Conservation (phyloP, 2,329 filamentous ascomycete genomes). For the Dactylella cylindrospora region DNA sequence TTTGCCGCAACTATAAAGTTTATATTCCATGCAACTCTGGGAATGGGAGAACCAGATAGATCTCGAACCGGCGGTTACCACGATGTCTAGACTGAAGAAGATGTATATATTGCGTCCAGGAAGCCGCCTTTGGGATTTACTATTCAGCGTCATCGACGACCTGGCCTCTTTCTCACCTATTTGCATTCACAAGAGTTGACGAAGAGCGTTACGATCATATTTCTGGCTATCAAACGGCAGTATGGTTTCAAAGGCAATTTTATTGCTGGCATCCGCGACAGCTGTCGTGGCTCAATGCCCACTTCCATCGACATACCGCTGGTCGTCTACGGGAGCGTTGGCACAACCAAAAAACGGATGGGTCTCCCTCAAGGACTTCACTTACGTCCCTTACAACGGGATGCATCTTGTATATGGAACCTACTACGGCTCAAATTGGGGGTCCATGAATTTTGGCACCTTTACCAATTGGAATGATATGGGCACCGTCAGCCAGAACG, state of each 20-base stretch:
- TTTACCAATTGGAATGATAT: constrained; percentile 61
- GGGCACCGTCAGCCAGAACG: constrained; percentile 58
- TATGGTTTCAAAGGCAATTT: constrained; percentile 15
- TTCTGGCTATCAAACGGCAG: no score
- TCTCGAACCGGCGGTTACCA: no score
- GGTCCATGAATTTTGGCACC: constrained; percentile 62
- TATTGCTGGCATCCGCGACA: constrained; percentile 18
- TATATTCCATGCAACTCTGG: no score
- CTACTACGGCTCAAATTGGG: constrained; percentile 56
- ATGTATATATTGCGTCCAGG: no score
- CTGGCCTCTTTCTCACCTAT: no score
- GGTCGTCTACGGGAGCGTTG: constrained; percentile 59
- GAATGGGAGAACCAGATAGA: no score
- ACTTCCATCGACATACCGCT: constrained; percentile 61
- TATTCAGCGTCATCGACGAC: no score
- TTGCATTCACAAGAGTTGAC: no score
- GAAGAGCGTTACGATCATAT: no score
- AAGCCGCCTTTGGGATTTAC: no score
- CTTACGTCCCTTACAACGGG: constrained; percentile 59
- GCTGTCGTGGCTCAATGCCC: constrained; percentile 51
- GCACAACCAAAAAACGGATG: constrained; percentile 60
- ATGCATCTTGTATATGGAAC: constrained; percentile 65
- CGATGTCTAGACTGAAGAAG: no score
- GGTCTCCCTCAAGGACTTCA: constrained; percentile 66
- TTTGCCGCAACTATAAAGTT: no score